These are phyloP conservation scores for Apophysomyces ossiformis DNA, from an alignment of 371 early-diverging fungal species.

Conservation along the genomic window DNA sequence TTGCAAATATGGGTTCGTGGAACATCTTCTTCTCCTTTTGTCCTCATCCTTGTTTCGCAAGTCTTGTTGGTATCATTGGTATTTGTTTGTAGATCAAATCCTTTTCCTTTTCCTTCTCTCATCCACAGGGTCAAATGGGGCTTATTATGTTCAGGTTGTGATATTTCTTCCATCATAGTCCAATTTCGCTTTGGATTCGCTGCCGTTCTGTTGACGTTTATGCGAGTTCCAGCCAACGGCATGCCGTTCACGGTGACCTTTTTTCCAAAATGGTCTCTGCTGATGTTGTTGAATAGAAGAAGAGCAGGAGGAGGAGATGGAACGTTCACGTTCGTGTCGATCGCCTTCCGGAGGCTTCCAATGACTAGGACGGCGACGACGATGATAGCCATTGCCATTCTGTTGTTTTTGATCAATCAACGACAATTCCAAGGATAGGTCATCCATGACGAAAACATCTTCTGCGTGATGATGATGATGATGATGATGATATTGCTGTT, in stretches of 20 bases:
- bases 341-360: neutral
- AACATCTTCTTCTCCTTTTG: too few relatives aligned
- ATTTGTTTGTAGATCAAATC: too few relatives aligned
- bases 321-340: neutral
- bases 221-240: conserved; percentile 18
- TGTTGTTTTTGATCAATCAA: conserved; percentile 1
- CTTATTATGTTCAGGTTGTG: conserved; percentile 2
- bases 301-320: conserved; percentile 1
- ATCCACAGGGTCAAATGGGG: too few relatives aligned
- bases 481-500: too few relatives aligned
- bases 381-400: neutral
- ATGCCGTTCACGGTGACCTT: neutral
- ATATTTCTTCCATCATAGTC: conserved; percentile 3
- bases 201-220: conserved; percentile 1
- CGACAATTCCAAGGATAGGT: neutral
- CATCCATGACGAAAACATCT: conserved; percentile 5
- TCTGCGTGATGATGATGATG: neutral
- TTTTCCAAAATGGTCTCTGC: conserved; percentile 1
- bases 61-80: too few relatives aligned
- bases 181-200: conserved; percentile 15
- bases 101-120: too few relatives aligned
- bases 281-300: neutral
- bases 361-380: conserved; percentile 3
- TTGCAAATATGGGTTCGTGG: too few relatives aligned
- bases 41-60: too few relatives aligned